Percentiles rank a stretch among this genome's conserved stretches.
These are phyloP conservation scores for Coemansia javaensis DNA, from an alignment of 192 early-diverging fungal species.

Conservation along the genomic window DNA sequence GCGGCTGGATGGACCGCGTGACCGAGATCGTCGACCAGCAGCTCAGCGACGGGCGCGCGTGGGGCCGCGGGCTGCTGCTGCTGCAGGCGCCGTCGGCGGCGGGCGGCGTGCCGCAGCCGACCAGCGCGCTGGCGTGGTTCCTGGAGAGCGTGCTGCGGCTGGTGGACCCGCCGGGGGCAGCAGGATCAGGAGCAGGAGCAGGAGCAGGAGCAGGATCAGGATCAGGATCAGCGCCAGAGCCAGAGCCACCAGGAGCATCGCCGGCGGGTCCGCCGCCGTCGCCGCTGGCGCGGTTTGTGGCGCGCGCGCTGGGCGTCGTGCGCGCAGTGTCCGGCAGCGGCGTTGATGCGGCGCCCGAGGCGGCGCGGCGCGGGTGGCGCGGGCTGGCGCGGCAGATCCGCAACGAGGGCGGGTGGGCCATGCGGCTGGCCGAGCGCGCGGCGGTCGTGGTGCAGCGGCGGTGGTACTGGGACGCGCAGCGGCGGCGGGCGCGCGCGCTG, in stretches of 20 bases:
- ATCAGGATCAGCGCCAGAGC: no score
- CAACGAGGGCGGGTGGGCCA: conserved; percentile 73
- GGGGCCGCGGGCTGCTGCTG: conserved; percentile 56
- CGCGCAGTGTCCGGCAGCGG: conserved; percentile 3
- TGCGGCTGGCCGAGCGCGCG: conserved; percentile 60
- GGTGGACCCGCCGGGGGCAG: no score
- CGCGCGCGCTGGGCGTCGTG: conserved; percentile 8
- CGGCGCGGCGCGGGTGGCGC: conserved; percentile 10
- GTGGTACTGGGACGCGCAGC: conserved; percentile 58
- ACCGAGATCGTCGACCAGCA: conserved; percentile 76
- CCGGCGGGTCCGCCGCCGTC: conserved; percentile 8
- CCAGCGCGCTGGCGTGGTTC: conserved; percentile 24
- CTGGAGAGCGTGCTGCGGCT: conserved; percentile 30
- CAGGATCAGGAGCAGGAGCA: no score
- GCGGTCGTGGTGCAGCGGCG: conserved; percentile 58
- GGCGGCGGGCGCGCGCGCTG: conserved; percentile 3
- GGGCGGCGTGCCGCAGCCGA: conserved; percentile 12
- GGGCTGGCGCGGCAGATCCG: conserved; percentile 29
- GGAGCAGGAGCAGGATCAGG: no score
- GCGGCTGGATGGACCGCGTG: conserved; percentile 72
- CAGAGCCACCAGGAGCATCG: no score
- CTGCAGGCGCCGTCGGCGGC: conserved; percentile 32
- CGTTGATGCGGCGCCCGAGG: conserved; percentile 4
- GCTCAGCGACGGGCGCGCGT: conserved; percentile 58
- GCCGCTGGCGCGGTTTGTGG: conserved; percentile 22